Evolutionary conservation across 352 stramenopile species (phyloP), one percentile per base, ranked within the genome.

Genomic region (Pythium coloratum): DNA sequence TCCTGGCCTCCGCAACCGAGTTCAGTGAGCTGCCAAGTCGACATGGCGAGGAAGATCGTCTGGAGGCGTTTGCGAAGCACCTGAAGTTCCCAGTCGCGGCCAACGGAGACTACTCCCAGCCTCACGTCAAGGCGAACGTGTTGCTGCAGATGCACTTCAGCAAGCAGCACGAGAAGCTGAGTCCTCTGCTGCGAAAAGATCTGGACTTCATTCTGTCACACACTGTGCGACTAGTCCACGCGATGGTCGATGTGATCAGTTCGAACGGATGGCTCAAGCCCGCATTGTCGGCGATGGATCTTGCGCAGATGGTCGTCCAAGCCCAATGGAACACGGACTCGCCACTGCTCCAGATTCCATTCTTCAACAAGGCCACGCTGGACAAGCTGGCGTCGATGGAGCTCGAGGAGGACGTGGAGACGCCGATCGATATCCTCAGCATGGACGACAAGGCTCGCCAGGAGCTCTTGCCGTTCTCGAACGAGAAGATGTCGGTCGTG

Each of bases 301-400:
- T 99, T 6, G 97, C 90, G 20, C 98, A 99, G 77, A 99, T 99
- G 97, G 84, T 99, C 50, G 96, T 99, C 28, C 98, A 99, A 70
- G 98, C 94, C 1, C 84, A 99, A 44, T 99, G 97, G 97, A 98
- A 96, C 67, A 98, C 95, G 57, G 97, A 99, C 59, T 97, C 97
- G 59, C 86, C 97, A 24, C 68, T 99, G 56, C 72, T 98, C 58
- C 95, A 98, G 72, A 97, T 99, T 44, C 97, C 97, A 47, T 98
- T 98, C 76, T 99, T 99, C 73, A 98, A 90, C 14, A 82, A 90
- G 54, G 92, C 96, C 24, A 96, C 97, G 38, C 70, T 94, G 8
- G 71, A 80, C 32, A 81, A 77, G 38, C 55, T 95, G 54, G 50
- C 67, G 2, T 64, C 75, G 12, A 82, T 94, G 78, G 62, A 86